Percentiles rank a stretch among this genome's conserved stretches.
Evolutionary conservation across 2,329 filamentous ascomycete genomes (phyloP).

Genomic region (Cytospora paraplurivora): DNA sequence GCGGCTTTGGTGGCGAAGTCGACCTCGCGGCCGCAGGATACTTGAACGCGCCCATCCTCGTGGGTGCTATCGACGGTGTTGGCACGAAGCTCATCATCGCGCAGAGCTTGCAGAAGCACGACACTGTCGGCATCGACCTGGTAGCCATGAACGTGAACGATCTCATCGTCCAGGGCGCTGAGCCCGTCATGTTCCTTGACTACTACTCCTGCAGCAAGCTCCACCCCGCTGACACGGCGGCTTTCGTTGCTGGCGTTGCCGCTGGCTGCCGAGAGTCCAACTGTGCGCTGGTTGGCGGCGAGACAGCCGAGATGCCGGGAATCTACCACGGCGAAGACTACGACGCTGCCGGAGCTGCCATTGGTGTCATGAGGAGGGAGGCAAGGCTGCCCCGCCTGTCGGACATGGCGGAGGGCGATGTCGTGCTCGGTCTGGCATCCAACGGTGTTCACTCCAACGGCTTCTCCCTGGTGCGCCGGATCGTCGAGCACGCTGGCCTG

Average conservation of each 20-base stretch:
- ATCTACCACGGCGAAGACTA: conserved; percentile 90
- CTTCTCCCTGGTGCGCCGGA: conserved; percentile 92
- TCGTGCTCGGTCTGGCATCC: conserved; percentile 83
- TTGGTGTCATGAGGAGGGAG: conserved; percentile 74
- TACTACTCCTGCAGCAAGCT: conserved; percentile 95
- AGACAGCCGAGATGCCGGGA: conserved; percentile 98
- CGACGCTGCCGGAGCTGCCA: conserved; percentile 87
- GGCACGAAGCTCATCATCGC: conserved; percentile 97
- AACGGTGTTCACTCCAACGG: conserved; percentile 94
- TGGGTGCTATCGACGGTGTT: conserved; percentile 95
- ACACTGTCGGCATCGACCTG: conserved; percentile 93
- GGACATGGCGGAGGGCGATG: conserved; percentile 78
- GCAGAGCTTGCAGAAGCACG: conserved; percentile 84
- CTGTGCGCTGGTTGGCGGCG: conserved; percentile 92
- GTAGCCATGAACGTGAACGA: conserved; percentile 99
- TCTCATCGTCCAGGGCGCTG: conserved; percentile 91
- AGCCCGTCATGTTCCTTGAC: conserved; percentile 94
- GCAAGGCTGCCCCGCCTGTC: conserved; percentile 74
- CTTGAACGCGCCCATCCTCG: conserved; percentile 72
- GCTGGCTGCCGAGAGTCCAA: conserved; percentile 81
- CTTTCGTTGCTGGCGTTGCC: conserved; percentile 91
- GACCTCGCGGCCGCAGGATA: conserved; percentile 77
- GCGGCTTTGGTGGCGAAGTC: conserved; percentile 89
- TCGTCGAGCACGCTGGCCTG: conserved; percentile 73
- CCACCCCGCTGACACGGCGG: conserved; percentile 72